Percentiles rank a stretch among this genome's conserved stretches.
Conservation (phyloP, 192 early-diverging fungal genomes). For the Coemansia sp. region DNA sequence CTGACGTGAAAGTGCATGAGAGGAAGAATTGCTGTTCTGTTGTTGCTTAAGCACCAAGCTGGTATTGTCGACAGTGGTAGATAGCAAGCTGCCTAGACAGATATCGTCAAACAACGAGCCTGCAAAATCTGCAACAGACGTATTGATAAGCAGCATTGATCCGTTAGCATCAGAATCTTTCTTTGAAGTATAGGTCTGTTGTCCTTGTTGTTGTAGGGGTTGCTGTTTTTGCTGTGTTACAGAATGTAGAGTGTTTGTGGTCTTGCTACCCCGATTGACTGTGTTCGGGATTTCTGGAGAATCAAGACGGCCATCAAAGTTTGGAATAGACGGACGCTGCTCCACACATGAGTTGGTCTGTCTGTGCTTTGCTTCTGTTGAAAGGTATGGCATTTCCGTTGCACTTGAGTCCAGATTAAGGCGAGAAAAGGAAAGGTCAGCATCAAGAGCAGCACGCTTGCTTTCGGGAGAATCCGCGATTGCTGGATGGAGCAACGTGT, state of each 20-base stretch:
- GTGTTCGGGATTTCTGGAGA: background rate
- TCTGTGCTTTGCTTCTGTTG: background rate
- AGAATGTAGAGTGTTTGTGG: too few species aligned
- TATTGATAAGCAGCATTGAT: slow-evolving; percentile 10
- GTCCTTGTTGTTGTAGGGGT: background rate
- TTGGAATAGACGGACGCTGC: background rate
- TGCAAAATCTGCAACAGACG: slow-evolving; percentile 38
- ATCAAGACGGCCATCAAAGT: background rate
- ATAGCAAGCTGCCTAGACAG: slow-evolving; percentile 13
- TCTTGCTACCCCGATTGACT: background rate
- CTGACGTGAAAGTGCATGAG: background rate
- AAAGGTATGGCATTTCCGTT: background rate
- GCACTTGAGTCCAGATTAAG: background rate
- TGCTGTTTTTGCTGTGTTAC: too few species aligned
- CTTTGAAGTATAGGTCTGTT: background rate
- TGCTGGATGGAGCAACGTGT: background rate
- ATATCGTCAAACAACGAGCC: slow-evolving; percentile 23
- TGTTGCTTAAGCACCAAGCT: background rate
- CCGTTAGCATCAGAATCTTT: background rate
- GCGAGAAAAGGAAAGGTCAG: background rate
- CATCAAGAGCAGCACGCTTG: background rate
- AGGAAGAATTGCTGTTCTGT: background rate
- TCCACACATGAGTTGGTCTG: background rate
- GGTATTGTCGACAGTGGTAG: background rate
- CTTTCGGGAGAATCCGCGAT: background rate